Conservation (phyloP, 768 basidiomycete species). For the Agaricus bisporus region DNA sequence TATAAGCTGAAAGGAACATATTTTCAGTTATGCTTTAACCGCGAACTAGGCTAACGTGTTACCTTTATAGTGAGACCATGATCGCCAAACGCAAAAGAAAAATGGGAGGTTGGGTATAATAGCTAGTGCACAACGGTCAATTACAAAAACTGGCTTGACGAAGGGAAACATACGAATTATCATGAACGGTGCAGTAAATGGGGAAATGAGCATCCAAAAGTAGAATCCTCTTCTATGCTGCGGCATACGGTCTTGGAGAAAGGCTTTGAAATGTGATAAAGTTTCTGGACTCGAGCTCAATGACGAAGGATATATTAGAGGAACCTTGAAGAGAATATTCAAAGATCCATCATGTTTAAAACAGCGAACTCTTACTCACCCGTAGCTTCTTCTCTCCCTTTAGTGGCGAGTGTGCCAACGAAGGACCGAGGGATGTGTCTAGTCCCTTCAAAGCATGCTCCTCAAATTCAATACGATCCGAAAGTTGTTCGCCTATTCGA, state of each 20-base stretch:
- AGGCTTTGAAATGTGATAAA: constrained; percentile 40
- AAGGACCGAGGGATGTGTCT: constrained; percentile 65
- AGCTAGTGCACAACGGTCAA: constrained; percentile 32
- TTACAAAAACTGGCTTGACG: background rate
- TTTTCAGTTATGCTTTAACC: background rate
- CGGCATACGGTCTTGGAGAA: constrained; percentile 52
- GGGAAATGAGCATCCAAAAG: constrained; percentile 59
- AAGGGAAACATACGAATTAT: constrained; percentile 57
- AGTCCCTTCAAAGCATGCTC: constrained; percentile 70
- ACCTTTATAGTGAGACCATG: constrained; percentile 85
- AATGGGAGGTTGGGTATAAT: constrained; percentile 80
- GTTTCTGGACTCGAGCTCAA: constrained; percentile 27
- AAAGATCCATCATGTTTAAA: background rate
- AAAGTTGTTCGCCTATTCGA: constrained; percentile 57
- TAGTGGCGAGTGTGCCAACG: constrained; percentile 23
- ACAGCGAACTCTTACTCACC: background rate
- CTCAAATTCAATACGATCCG: constrained; percentile 75
- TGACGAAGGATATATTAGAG: constrained; percentile 54
- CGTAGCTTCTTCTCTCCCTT: constrained; percentile 12
- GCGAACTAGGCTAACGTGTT: background rate
- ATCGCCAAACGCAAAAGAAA: constrained; percentile 81
- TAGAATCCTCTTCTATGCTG: constrained; percentile 62
- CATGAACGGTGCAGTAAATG: constrained; percentile 71
- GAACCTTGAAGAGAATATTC: constrained; percentile 40
- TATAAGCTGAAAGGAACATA: constrained; percentile 43